These are phyloP conservation scores for Fusarium camptoceras DNA, from an alignment of 2,329 filamentous ascomycete genomes.

Conservation along the genomic window DNA sequence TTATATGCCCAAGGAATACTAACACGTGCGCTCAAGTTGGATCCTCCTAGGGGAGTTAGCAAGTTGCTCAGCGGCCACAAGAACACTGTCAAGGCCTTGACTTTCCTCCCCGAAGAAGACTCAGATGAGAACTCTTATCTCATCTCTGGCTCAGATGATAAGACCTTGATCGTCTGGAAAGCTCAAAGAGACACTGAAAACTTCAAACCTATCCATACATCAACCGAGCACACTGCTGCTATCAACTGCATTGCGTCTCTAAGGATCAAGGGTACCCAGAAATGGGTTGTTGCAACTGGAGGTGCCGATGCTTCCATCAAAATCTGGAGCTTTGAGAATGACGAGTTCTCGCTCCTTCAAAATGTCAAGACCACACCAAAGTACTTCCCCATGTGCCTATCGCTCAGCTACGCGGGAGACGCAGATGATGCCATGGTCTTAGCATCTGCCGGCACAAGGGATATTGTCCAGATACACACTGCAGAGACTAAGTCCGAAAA, in stretches of 20 bases:
- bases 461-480: constrained; percentile 83
- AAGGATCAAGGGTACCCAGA: constrained; percentile 47
- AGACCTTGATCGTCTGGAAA: constrained; percentile 79
- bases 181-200: constrained; percentile 42
- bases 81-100: constrained; percentile 84
- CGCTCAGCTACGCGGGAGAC: constrained; percentile 70
- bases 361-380: constrained; percentile 79
- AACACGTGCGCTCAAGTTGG: constrained; percentile 47
- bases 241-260: constrained; percentile 75
- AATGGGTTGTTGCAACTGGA: constrained; percentile 77
- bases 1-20: background rate
- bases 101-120: constrained; percentile 71
- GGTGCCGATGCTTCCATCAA: constrained; percentile 80
- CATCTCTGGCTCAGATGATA: constrained; percentile 85
- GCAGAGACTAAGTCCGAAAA: constrained; percentile 57
- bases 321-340: constrained; percentile 73
- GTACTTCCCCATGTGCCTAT: constrained; percentile 84
- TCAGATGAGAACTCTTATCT: constrained; percentile 67
- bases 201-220: constrained; percentile 62
- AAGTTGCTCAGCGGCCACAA: constrained; percentile 79
- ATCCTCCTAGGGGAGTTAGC: constrained; percentile 67
- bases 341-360: constrained; percentile 68
- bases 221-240: constrained; percentile 75
- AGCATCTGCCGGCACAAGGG: constrained; percentile 87
- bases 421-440: constrained; percentile 70